phyloP scores from a whole-genome alignment of 2,329 filamentous ascomycete species.

The Aspergillus melleus region DNA sequence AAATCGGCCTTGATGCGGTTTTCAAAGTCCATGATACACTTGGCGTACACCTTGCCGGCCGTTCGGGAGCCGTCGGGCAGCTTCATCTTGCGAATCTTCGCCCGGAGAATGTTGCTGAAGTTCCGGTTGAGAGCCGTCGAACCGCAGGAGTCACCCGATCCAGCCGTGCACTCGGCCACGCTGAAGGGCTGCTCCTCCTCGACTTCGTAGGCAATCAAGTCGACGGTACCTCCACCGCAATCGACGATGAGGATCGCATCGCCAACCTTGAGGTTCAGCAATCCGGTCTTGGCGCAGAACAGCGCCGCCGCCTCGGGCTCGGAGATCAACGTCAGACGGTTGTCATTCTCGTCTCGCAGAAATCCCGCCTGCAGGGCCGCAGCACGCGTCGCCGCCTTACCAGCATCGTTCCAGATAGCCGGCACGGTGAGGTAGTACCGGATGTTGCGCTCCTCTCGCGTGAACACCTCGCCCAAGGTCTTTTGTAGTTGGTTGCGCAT shows the following conservation, averaged over 20 bases:
- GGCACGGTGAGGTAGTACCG: constrained; percentile 98
- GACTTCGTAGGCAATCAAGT: constrained; percentile 98
- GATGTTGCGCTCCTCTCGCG: constrained; percentile 96
- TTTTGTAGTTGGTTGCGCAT: constrained; percentile 96
- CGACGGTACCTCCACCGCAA: constrained; percentile 96
- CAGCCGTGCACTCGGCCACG: constrained; percentile 94
- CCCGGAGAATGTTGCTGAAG: constrained; percentile 95
- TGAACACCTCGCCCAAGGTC: constrained; percentile 95
- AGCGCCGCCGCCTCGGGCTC: constrained; percentile 96
- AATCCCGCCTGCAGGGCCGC: constrained; percentile 97
- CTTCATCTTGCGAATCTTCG: constrained; percentile 99
- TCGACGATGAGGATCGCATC: constrained; percentile 98
- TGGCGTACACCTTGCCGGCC: constrained; percentile 96
- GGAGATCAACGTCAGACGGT: constrained; percentile 88
- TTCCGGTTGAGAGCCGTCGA: constrained; percentile 98
- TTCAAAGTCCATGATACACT: constrained; percentile 99
- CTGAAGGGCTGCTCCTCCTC: constrained; percentile 97
- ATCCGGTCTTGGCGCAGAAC: constrained; percentile 95
- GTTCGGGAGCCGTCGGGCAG: constrained; percentile 94
- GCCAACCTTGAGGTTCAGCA: constrained; percentile 95
- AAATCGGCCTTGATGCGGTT: constrained; percentile 99
- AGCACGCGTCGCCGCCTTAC: constrained; percentile 92
- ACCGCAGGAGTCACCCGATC: constrained; percentile 95
- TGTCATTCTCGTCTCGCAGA: constrained; percentile 95
- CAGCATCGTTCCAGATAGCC: constrained; percentile 98